Evolutionary conservation across 805 yeast species (phyloP).

Genomic region (Millerago galiae): DNA sequence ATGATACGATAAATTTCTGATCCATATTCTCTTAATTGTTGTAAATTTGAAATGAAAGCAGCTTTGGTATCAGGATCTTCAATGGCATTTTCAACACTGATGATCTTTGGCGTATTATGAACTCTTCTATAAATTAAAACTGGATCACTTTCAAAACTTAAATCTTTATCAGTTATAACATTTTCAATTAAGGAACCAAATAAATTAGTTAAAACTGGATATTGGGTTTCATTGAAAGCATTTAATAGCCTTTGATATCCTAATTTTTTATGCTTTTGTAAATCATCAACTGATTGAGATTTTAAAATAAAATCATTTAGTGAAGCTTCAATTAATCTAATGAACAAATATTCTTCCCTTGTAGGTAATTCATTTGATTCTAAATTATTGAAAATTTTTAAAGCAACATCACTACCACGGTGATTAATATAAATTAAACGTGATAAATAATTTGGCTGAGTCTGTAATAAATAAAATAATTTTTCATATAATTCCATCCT

Average conservation of each 20-base stretch:
- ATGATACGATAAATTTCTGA: conserved; percentile 53
- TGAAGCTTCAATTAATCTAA: conserved; percentile 20
- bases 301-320: conserved; percentile 30
- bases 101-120: conserved; percentile 31
- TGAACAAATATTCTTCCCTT: conserved; percentile 21
- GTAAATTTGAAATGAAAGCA: conserved; percentile 67
- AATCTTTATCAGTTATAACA: conserved; percentile 28
- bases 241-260: conserved; percentile 40
- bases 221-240: conserved; percentile 33
- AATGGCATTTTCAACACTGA: conserved; percentile 64
- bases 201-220: conserved; percentile 25
- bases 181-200: conserved; percentile 33
- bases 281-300: conserved; percentile 25
- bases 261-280: conserved; percentile 12
- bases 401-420: conserved; percentile 23
- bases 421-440: conserved; percentile 38
- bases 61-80: conserved; percentile 69
- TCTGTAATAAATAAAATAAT: conserved; percentile 75
- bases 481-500: conserved; percentile 69
- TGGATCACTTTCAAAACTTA: conserved; percentile 81
- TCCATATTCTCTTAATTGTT: conserved; percentile 63
- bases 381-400: conserved; percentile 21
- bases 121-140: conserved; percentile 41
- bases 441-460: conserved; percentile 69
- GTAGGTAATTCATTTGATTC: conserved; percentile 23